A percentile compares a stretch with the other conserved stretches of the same genome.
Evolutionary conservation across 352 stramenopile genomes (phyloP).

Genomic region (Blastocystis sp.): DNA sequence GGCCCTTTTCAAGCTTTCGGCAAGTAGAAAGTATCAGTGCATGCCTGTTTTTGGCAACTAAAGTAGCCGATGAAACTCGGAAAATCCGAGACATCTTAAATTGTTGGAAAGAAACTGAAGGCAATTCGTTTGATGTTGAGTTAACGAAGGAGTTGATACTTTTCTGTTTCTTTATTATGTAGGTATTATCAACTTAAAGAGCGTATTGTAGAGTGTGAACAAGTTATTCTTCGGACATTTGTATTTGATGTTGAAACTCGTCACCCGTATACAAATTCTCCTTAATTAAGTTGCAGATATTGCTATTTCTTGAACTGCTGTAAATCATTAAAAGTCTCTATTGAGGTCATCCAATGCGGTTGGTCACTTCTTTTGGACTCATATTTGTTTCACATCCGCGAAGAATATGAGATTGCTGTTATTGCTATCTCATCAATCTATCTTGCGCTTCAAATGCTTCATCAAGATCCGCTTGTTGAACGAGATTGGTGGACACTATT

Average conservation of each 20-base stretch:
- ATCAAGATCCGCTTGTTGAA: too few relatives aligned
- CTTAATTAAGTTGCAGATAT: not conserved
- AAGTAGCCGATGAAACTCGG: conserved; percentile 32
- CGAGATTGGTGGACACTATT: not conserved
- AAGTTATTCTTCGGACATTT: conserved; percentile 59
- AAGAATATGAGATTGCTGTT: not conserved
- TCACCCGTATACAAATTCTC: conserved; percentile 14
- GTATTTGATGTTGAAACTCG: conserved; percentile 55
- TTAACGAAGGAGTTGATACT: conserved; percentile 39
- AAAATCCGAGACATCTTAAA: conserved; percentile 59
- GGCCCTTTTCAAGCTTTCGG: conserved; percentile 11
- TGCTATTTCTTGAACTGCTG: conserved; percentile 33
- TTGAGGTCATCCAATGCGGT: conserved; percentile 1
- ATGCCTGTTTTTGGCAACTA: conserved; percentile 27
- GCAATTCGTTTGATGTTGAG: not conserved
- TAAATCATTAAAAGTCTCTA: not conserved
- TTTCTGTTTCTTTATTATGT: not conserved
- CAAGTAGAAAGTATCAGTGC: not conserved
- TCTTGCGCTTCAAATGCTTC: not conserved
- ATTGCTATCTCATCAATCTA: conserved; percentile 1
- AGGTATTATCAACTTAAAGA: conserved; percentile 59
- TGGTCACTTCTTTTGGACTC: conserved; percentile 36
- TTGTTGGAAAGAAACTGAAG: conserved; percentile 28
- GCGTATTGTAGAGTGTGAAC: conserved; percentile 55
- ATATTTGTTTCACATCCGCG: conserved; percentile 12